Evolutionary conservation across 805 yeast species (phyloP), one percentile per base, ranked within the genome.

Genomic region (Candida taoyuanica): DNA sequence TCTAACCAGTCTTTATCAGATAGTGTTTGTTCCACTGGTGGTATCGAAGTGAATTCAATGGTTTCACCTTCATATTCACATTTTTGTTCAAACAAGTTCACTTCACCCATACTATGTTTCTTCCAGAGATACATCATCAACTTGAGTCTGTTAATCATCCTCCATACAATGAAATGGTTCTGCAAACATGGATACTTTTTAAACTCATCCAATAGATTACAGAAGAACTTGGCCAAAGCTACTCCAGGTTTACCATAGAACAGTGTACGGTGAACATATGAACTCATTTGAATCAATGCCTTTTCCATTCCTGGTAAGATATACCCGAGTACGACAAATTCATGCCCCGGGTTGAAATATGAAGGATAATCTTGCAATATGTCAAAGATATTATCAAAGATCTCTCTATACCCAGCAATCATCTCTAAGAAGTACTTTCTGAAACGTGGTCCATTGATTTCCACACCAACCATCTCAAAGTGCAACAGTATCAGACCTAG

Each of bases 361-460:
- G 15, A 31, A 12, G 40, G 32, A 26, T 43, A 46, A 24, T 55
- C 53, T 24, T 39, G 37, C 3, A 49, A 29, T 5, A 53, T 31
- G 37, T 53, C 59, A 36, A 50, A 47, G 3, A 36, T 9, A 15
- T 45, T 32, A 36, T 53, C 59, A 37, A 50, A 47, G 3, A 36
- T 12, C 16, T 45, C 43, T 3, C 34, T 34, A 29, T 48, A 31
- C 16, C 43, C 5, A 7, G 34, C 39, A 8, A 39, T 14, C 7
- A 40, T 31, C 3, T 36, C 18, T 1, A 26, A 13, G 5, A 42
- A n/a, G 14, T 37, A 35, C 7, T 44, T 14, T 5, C 14, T 5
- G 9, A 47, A 39, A 16, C 42, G 43, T 2, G 20, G 34, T 6
- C 9, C 11, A 21, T 45, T 49, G 1, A 44, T 34, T n/a, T 33